Percentiles rank a stretch among this genome's conserved stretches.
These are phyloP conservation scores for Fusarium xyrophilum DNA, from an alignment of 2,329 filamentous ascomycete genomes.

Conservation along the genomic window DNA sequence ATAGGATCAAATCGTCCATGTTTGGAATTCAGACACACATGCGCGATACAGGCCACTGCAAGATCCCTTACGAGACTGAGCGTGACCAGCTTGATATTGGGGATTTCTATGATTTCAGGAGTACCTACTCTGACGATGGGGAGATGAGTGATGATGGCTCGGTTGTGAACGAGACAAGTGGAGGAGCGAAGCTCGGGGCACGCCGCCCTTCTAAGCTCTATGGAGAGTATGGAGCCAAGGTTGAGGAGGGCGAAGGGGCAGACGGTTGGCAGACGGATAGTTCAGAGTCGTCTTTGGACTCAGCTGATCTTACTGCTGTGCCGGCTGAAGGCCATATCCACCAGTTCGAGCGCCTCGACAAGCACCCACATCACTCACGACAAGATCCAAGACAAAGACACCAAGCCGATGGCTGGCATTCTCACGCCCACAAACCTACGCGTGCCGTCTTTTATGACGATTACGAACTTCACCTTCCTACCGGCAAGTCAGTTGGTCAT, in stretches of 20 bases:
- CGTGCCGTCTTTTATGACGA: slow-evolving; percentile 89
- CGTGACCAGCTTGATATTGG: slow-evolving; percentile 93
- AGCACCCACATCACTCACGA: slow-evolving; percentile 78
- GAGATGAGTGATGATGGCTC: slow-evolving; percentile 64
- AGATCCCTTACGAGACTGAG: slow-evolving; percentile 89
- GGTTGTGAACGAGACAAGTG: slow-evolving; percentile 51
- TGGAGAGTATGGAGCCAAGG: slow-evolving; percentile 56
- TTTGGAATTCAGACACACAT: slow-evolving; percentile 93
- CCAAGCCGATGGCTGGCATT: slow-evolving; percentile 79
- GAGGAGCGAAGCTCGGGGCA: slow-evolving; percentile 74
- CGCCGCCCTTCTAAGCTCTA: slow-evolving; percentile 61
- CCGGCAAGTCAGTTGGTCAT: slow-evolving; percentile 88
- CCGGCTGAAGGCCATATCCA: slow-evolving; percentile 75
- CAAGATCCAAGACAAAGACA: slow-evolving; percentile 75
- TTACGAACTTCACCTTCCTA: slow-evolving; percentile 90
- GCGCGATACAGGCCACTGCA: slow-evolving; percentile 96
- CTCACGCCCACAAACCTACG: slow-evolving; percentile 76
- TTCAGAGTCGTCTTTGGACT: slow-evolving; percentile 86
- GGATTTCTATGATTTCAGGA: slow-evolving; percentile 95
- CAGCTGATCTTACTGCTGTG: slow-evolving; percentile 80
- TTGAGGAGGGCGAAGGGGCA: slow-evolving; percentile 64
- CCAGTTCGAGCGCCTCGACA: slow-evolving; percentile 74
- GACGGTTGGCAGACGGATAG: slow-evolving; percentile 97
- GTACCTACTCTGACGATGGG: slow-evolving; percentile 87
- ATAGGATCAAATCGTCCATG: slow-evolving; percentile 78